Evolutionary conservation across 768 basidiomycete genomes (phyloP), one percentile per base, ranked within the genome.

Genomic region (Russula ochroleuca): DNA sequence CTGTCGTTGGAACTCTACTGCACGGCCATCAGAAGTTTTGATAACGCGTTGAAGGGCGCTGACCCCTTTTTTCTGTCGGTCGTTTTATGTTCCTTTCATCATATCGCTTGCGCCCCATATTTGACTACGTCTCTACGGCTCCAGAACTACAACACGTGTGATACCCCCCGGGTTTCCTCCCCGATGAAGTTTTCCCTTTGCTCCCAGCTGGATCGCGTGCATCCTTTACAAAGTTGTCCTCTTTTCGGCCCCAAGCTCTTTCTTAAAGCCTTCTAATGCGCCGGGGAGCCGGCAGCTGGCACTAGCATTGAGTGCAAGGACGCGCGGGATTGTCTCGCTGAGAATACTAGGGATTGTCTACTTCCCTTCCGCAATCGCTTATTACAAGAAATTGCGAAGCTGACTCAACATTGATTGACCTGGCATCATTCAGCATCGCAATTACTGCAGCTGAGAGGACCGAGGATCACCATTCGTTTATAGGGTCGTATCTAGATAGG

Each of bases 281-380:
- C 63, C 63, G 35, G 7, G 19, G 52, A 64, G 58, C 58, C 47
- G 63, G 63, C 52, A 33, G 15, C 17, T 38, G 52, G 58, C 25
- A 48, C 52, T 5, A 11, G 1, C 1, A n/a, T 52, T 53, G 52
- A 19, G n/a, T 33, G 63, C 15, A 35, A 28, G 52, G 58, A 4
- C n/a, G 2, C 40, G 10, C 11, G 41, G 14, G 11, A 28, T 6
- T 14, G 7, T 21, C 35, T 54, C 37, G 35, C 23, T 25, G 25
- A 17, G 3, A 8, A 15, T 23, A 28, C 28, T 28, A 28, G 5
- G 6, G 15, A 17, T 6, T 11, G n/a, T 15, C 25, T 17, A 25
- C 15, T 28, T 7, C 25, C 23, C 23, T 14, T 25, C 14, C 48
- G 9, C 15, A 28, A 28, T n/a, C 15, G 25, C 13, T 5, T 15